Evolutionary conservation across 2,329 filamentous ascomycete species (phyloP), one percentile per base, ranked within the genome.

Genomic region (Myriosclerotinia scirpicola): DNA sequence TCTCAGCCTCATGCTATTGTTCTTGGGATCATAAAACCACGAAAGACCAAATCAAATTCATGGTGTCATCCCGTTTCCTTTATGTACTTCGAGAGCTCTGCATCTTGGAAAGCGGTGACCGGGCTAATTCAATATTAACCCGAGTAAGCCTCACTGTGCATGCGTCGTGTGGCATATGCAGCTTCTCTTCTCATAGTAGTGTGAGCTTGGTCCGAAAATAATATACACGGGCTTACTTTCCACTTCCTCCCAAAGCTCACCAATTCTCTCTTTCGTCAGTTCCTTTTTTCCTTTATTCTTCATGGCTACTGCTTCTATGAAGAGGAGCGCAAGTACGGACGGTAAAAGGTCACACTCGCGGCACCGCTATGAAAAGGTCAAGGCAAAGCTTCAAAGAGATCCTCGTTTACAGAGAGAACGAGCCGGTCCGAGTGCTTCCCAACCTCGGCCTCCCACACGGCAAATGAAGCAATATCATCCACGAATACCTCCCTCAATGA

Each of bases 111-210:
- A 60, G 64, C 54, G 64, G 64, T 65, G 64, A 65, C 54, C n/a
- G 64, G 64, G 64, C 54, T 60, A 65, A 65, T 65, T 60, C 64
- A 53, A 65, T 48, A 65, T 65, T 65, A 65, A 65, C 54, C 64
- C 64, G 64, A 65, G 64, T 65, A 60, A 65, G 64, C 64, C 64
- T 65, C 64, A 65, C 64, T 60, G 56, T 60, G 56, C 56, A 60
- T 60, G 26, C 54, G 46, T 50, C 38, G 42, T 60, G 54, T 65
- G 54, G 64, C 64, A 65, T 60, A 60, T 65, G 54, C 64, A 65
- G 64, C 54, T 65, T 36, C n/a, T n/a, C n/a, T n/a, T n/a, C n/a
- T n/a, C n/a, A n/a, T n/a, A 53, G 38, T 60, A 60, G 54, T 60
- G 46, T 54, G 54, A 65, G 54, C 54, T 53, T 52, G 40, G 56